Conservation (phyloP, 306 rosid genomes). For the Oemleria cerasiformis region DNA sequence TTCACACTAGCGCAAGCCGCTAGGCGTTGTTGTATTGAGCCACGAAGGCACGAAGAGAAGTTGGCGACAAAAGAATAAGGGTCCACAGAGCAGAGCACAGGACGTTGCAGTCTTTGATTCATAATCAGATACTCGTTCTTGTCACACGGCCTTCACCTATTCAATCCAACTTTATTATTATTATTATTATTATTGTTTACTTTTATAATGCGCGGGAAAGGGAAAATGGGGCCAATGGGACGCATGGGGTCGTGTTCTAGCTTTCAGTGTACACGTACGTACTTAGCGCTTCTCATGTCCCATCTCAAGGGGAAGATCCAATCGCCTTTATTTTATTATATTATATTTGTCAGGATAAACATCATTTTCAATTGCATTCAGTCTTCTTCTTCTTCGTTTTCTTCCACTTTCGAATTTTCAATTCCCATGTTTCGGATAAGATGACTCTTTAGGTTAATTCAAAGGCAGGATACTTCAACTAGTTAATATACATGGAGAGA, state of each 20-base stretch:
- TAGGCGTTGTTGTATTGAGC: neutral
- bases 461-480: too few relatives aligned
- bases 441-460: too few relatives aligned
- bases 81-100: neutral
- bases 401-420: neutral
- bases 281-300: neutral
- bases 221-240: neutral
- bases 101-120: neutral
- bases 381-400: too few relatives aligned
- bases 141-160: neutral
- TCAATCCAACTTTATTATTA: too few relatives aligned
- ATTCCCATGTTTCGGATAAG: neutral
- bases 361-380: too few relatives aligned
- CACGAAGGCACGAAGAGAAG: neutral
- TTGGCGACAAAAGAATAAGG: neutral
- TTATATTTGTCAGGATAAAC: too few relatives aligned
- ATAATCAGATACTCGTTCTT: too few relatives aligned
- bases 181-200: neutral
- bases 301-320: neutral
- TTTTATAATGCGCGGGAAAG: neutral
- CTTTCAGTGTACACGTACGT: neutral
- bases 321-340: too few relatives aligned
- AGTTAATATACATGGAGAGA: too few relatives aligned
- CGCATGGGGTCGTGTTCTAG: neutral
- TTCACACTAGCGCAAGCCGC: too few relatives aligned